Percentiles rank a stretch among this genome's conserved stretches.
These are phyloP conservation scores for Aplosporella prunicola DNA, from an alignment of 2,329 filamentous ascomycete species.

Conservation along the genomic window DNA sequence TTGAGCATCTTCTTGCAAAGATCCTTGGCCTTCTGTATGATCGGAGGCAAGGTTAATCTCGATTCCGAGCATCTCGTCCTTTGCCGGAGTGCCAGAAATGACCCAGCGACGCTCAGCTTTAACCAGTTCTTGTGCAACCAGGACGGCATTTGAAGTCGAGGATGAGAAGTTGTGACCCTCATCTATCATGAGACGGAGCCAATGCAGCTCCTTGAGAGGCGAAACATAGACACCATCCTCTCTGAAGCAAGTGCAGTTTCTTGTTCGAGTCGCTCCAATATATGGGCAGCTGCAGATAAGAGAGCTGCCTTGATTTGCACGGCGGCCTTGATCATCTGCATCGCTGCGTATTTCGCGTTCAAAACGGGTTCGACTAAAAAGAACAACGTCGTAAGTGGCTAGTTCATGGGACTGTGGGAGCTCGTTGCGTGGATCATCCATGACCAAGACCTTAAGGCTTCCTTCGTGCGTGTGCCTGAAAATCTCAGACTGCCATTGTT, in stretches of 20 bases:
- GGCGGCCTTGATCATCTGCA: slow-evolving; percentile 36
- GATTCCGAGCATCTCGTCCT: slow-evolving; percentile 63
- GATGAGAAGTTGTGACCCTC: slow-evolving; percentile 82
- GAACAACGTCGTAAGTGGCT: slow-evolving; percentile 60
- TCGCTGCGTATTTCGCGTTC: slow-evolving; percentile 54
- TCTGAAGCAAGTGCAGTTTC: slow-evolving; percentile 37
- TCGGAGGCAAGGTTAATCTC: slow-evolving; percentile 46
- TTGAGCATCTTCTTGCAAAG: slow-evolving; percentile 21
- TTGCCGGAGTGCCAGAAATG: slow-evolving; percentile 81
- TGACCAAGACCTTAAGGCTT: slow-evolving; percentile 54
- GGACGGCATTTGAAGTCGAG: slow-evolving; percentile 48
- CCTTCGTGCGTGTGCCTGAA: slow-evolving; percentile 57
- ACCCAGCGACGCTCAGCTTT: slow-evolving; percentile 70
- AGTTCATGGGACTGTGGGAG: slow-evolving; percentile 53
- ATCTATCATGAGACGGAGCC: slow-evolving; percentile 83
- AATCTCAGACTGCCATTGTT: slow-evolving; percentile 79
- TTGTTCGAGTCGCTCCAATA: slow-evolving; percentile 34
- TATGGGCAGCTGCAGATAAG: slow-evolving; percentile 31
- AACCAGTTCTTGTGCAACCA: slow-evolving; percentile 44
- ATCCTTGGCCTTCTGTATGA: slow-evolving; percentile 22
- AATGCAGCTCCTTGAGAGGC: slow-evolving; percentile 62
- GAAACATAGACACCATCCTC: slow-evolving; percentile 42
- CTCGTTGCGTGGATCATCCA: slow-evolving; percentile 43
- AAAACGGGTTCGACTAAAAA: slow-evolving; percentile 68
- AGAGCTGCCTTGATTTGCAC: slow-evolving; percentile 11